Conservation (phyloP, 352 stramenopile species). For the Lagenidium sp. region DNA sequence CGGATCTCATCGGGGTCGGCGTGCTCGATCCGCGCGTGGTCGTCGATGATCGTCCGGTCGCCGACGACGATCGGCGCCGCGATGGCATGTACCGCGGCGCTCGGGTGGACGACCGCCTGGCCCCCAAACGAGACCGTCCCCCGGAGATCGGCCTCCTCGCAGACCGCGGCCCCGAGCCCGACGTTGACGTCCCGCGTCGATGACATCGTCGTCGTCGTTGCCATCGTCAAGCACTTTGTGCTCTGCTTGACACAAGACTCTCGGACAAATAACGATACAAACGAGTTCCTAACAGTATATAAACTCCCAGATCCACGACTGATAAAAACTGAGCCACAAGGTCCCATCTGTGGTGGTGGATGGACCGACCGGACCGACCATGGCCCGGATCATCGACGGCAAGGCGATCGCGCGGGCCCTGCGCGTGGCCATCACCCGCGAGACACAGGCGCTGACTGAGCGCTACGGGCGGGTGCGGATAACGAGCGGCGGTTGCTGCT, state of each 20-base stretch:
- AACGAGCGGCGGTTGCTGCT: too few relatives aligned
- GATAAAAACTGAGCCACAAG: too few relatives aligned
- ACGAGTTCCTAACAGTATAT: too few relatives aligned
- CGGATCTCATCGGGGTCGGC: slow-evolving; percentile 12
- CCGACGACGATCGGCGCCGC: slow-evolving; percentile 56
- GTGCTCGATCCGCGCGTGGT: slow-evolving; percentile 26
- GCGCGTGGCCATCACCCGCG: slow-evolving; percentile 41
- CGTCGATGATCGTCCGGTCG: slow-evolving; percentile 60
- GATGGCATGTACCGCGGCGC: slow-evolving; percentile 8
- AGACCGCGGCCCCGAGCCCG: slow-evolving; percentile 17
- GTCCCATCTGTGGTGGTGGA: too few relatives aligned
- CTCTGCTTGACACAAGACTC: too few relatives aligned
- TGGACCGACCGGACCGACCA: too few relatives aligned
- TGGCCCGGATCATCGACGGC: slow-evolving; percentile 55
- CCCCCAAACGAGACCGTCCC: slow-evolving; percentile 16
- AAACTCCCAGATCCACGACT: too few relatives aligned
- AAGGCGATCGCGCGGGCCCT: slow-evolving; percentile 60
- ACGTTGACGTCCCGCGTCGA: slow-evolving; percentile 9
- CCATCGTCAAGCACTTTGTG: too few relatives aligned
- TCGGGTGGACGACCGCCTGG: slow-evolving; percentile 22
- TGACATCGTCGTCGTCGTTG: too few relatives aligned
- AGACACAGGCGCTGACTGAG: slow-evolving; percentile 41
- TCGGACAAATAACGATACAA: too few relatives aligned
- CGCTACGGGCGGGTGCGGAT: slow-evolving; percentile 36
- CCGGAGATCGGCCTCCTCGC: slow-evolving; percentile 23